phyloP scores from a whole-genome alignment of 768 basidiomycete species.

The Trametopsis cervina region DNA sequence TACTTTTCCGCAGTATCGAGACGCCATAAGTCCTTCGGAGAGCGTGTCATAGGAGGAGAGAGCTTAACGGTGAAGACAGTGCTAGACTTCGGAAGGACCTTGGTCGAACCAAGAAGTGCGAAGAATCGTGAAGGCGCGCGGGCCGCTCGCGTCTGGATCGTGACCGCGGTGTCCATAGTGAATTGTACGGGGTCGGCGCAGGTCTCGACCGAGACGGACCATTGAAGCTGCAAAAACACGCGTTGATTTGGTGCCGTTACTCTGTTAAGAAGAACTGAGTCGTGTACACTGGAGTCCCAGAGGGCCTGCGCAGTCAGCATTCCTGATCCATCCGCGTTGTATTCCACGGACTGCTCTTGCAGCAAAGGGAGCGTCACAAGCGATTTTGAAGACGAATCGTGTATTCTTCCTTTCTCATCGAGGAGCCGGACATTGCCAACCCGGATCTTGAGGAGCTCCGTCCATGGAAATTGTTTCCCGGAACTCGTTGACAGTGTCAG shows the following conservation, averaged over 20 bases:
- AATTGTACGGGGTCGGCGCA: constrained; percentile 87
- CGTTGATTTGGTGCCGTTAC: constrained; percentile 76
- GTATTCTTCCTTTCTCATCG: constrained; percentile 75
- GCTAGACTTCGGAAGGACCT: constrained; percentile 71
- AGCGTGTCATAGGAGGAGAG: constrained; percentile 79
- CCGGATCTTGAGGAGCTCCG: constrained; percentile 64
- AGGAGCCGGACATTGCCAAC: constrained; percentile 82
- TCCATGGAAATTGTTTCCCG: constrained; percentile 86
- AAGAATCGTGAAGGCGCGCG: constrained; percentile 74
- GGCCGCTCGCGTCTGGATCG: constrained; percentile 80
- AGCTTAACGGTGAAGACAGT: constrained; percentile 80
- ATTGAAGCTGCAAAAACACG: constrained; percentile 70
- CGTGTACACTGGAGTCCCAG: constrained; percentile 94
- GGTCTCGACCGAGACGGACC: constrained; percentile 74
- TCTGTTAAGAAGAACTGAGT: constrained; percentile 78
- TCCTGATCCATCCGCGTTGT: constrained; percentile 81
- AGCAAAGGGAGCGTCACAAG: constrained; percentile 69
- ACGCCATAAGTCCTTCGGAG: constrained; percentile 87
- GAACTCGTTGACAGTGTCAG: constrained; percentile 82
- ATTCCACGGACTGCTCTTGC: constrained; percentile 66
- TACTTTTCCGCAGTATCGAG: constrained; percentile 94
- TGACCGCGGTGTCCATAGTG: constrained; percentile 77
- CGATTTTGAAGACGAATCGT: constrained; percentile 54
- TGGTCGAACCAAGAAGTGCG: constrained; percentile 70
- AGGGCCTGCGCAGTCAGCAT: constrained; percentile 59